A percentile compares a stretch with the other conserved stretches of the same genome.
Conservation (phyloP, 345 rosid species). For the Hirschfeldia incana region DNA sequence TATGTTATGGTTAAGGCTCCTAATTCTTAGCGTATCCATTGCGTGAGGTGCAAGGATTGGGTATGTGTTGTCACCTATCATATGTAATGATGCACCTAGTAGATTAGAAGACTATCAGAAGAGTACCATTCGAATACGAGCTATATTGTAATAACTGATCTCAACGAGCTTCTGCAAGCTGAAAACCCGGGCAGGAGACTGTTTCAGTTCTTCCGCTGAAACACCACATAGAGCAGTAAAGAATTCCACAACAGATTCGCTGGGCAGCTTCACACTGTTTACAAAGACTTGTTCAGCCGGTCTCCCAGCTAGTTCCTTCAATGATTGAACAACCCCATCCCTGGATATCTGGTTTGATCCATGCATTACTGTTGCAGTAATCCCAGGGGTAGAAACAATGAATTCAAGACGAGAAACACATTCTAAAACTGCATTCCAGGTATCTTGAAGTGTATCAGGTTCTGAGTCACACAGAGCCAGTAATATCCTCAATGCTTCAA, state of each 20-base stretch:
- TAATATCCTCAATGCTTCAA: slow-evolving; percentile 89
- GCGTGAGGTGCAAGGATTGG: slow-evolving; percentile 14
- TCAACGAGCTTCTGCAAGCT: slow-evolving; percentile 98
- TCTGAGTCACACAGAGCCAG: slow-evolving; percentile 75
- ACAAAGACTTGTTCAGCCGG: slow-evolving; percentile 93
- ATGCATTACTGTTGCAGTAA: slow-evolving; percentile 92
- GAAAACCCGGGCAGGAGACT: slow-evolving; percentile 97
- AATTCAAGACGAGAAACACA: slow-evolving; percentile 97
- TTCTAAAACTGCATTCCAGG: slow-evolving; percentile 99
- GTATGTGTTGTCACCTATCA: slow-evolving; percentile 1
- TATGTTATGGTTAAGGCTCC: slow-evolving; percentile 7
- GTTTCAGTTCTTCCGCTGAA: slow-evolving; percentile 95
- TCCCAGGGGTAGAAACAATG: slow-evolving; percentile 82
- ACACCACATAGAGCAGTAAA: slow-evolving; percentile 96
- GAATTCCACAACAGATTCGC: slow-evolving; percentile 92
- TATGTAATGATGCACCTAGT: slow-evolving; percentile 23
- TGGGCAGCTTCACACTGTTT: slow-evolving; percentile 88
- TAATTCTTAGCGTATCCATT: slow-evolving; percentile 20
- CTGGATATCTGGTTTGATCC: slow-evolving; percentile 98
- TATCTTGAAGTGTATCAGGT: slow-evolving; percentile 82
- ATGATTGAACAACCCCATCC: slow-evolving; percentile 90
- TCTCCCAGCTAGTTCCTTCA: slow-evolving; percentile 89
- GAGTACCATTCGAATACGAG: slow-evolving; percentile 94
- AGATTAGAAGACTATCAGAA: slow-evolving; percentile 31
- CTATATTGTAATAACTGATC: slow-evolving; percentile 98